Evolutionary conservation across 2,329 filamentous ascomycete genomes (phyloP), one percentile per base, ranked within the genome.

Genomic region (Camptophora hylomeconis): DNA sequence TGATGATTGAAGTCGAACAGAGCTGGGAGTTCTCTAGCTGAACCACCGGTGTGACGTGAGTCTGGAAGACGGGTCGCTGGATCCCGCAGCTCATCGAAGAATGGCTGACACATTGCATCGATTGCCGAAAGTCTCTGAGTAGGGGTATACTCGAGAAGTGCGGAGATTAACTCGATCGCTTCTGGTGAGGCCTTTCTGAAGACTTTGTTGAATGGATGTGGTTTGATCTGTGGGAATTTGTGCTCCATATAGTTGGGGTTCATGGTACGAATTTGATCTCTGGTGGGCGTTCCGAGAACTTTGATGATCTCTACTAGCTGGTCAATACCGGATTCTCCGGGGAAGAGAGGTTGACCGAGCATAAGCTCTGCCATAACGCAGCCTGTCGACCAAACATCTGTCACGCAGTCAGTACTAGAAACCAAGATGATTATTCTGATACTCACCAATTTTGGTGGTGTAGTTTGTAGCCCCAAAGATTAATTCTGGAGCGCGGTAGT

Each of bases 161-260:
- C 78, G 30, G 84, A 89, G 53, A 98, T 95, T 47, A 98, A 65
- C 50, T 95, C 86, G 49, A 98, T 92, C 20, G 89, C 87, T 49
- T 83, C 86, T 17, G 75, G 69, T 44, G 93, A 83, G 32, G 89
- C 89, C 70, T 92, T 94, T 45, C 89, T 78, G 72, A 98, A 95
- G 32, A 98, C 89, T 72, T 95, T 95, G 63, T 80, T 92, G 68
- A 98, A 98, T 16, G 89, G 89, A 52, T 98, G 89, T 34, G 89
- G 89, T 67, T 98, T 98, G 65, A 98, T 98, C 59, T 98, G 89
- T 26, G 89, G 89, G 60, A 98, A 98, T 65, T 95, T 95, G 65
- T 98, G 89, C 63, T 98, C 89, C 89, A 98, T 98, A 61, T 98
- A 98, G 60, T 98, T 98, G 35, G 89, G 89, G 60, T 98, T 98